A percentile compares a stretch with the other conserved stretches of the same genome.
phyloP scores from a whole-genome alignment of 768 basidiomycete species.

The Sistotremastrum suecicum region DNA sequence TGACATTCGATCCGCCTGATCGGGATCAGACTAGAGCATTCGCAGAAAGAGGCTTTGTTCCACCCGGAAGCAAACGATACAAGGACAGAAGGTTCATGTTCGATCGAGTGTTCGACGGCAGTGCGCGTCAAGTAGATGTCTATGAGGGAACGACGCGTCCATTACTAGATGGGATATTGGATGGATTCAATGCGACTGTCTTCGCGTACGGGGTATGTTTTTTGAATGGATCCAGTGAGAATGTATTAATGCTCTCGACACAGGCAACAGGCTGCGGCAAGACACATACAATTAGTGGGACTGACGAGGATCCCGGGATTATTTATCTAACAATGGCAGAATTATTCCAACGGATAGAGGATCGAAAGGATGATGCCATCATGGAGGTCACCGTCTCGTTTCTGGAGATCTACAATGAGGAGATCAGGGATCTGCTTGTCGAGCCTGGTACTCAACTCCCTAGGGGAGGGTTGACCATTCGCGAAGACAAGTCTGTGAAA shows the following conservation, averaged over 20 bases:
- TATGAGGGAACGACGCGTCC: constrained; percentile 80
- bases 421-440: constrained; percentile 86
- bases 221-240: neutral
- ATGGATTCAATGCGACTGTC: constrained; percentile 94
- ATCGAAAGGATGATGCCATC: constrained; percentile 72
- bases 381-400: constrained; percentile 88
- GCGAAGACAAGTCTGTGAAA: constrained; percentile 89
- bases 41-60: constrained; percentile 71
- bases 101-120: constrained; percentile 79
- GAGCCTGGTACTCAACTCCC: constrained; percentile 50
- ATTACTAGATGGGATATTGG: constrained; percentile 68
- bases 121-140: constrained; percentile 73
- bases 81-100: constrained; percentile 98
- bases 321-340: constrained; percentile 97
- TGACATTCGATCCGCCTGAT: constrained; percentile 94
- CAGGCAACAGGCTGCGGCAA: constrained; percentile 99
- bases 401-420: constrained; percentile 98
- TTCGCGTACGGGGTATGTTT: constrained; percentile 92
- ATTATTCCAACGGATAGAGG: constrained; percentile 86
- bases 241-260: neutral
- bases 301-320: constrained; percentile 75
- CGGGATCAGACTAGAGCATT: constrained; percentile 69
- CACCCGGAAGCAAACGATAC: constrained; percentile 83
- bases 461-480: constrained; percentile 80
- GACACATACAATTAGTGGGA: constrained; percentile 96